A percentile compares a stretch with the other conserved stretches of the same genome.
Conservation (phyloP, 2,329 filamentous ascomycete species). For the Epichloe festucae region DNA sequence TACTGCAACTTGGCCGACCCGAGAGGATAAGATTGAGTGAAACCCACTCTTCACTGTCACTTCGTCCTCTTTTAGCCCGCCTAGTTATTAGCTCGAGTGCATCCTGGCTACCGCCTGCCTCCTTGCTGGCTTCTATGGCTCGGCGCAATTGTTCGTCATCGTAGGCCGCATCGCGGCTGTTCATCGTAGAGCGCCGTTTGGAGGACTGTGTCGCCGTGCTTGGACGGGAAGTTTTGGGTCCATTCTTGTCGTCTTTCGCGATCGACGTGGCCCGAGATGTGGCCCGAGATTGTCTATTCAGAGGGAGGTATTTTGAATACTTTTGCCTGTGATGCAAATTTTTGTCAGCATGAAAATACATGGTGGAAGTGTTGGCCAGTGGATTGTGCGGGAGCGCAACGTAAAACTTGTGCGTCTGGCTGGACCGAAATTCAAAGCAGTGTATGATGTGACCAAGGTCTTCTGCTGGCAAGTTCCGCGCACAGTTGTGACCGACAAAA, state of each 20-base stretch:
- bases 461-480: background rate
- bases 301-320: conserved; percentile 52
- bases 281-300: conserved; percentile 41
- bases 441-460: background rate
- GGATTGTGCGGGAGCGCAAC: background rate
- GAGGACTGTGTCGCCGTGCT: conserved; percentile 42
- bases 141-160: conserved; percentile 82
- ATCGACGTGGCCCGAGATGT: conserved; percentile 52
- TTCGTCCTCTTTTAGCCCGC: conserved; percentile 70
- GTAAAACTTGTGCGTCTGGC: background rate
- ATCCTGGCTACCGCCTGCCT: conserved; percentile 45
- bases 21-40: conserved; percentile 3
- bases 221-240: conserved; percentile 42
- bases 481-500: background rate
- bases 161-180: conserved; percentile 87
- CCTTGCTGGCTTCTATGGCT: conserved; percentile 91
- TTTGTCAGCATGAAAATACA: conserved; percentile 20
- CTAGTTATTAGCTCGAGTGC: conserved; percentile 40
- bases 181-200: conserved; percentile 92
- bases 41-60: conserved; percentile 88
- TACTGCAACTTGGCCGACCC: conserved; percentile 13
- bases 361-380: conserved; percentile 2
- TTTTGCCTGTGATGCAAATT: conserved; percentile 37
- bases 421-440: too few relatives aligned
- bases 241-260: conserved; percentile 47